A percentile compares a stretch with the other conserved stretches of the same genome.
Conservation (phyloP, 2,329 filamentous ascomycete genomes). For the Fusarium decemcellulare region DNA sequence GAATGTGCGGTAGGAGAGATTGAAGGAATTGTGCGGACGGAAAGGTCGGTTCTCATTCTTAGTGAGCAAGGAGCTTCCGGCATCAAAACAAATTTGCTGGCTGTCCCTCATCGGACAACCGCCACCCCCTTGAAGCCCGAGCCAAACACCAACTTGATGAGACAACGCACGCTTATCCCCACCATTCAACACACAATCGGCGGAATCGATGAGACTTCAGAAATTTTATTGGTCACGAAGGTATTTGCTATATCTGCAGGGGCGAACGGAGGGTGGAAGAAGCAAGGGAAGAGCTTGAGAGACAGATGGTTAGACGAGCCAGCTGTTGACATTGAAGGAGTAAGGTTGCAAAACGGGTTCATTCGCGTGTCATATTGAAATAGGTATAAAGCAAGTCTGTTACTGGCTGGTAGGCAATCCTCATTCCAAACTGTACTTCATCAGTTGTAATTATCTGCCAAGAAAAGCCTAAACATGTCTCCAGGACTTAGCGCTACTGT, state of each 20-base stretch:
- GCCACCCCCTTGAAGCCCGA: conserved; percentile 18
- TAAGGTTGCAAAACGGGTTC: too few species aligned
- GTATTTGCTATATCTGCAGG: background rate
- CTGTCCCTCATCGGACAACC: conserved; percentile 6
- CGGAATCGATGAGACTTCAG: background rate
- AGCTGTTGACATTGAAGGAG: background rate
- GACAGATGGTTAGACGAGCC: conserved; percentile 1
- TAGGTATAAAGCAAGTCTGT: too few species aligned
- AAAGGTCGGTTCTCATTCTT: background rate
- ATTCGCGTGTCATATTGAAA: background rate
- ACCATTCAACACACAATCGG: background rate
- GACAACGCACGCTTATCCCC: conserved; percentile 25
- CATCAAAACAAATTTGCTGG: background rate
- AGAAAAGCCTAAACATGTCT: too few species aligned
- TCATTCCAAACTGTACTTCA: too few species aligned
- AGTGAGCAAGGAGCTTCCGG: background rate
- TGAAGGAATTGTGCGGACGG: background rate
- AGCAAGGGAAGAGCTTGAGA: background rate
- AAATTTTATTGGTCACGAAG: background rate
- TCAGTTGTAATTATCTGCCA: too few species aligned
- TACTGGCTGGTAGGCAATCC: too few species aligned
- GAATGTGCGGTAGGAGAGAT: background rate
- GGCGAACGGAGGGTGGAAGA: background rate
- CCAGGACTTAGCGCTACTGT: too few species aligned
- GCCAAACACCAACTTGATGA: conserved; percentile 34